Evolutionary conservation across 2,329 filamentous ascomycete genomes (phyloP).

Genomic region (Paradendryphiella salina): DNA sequence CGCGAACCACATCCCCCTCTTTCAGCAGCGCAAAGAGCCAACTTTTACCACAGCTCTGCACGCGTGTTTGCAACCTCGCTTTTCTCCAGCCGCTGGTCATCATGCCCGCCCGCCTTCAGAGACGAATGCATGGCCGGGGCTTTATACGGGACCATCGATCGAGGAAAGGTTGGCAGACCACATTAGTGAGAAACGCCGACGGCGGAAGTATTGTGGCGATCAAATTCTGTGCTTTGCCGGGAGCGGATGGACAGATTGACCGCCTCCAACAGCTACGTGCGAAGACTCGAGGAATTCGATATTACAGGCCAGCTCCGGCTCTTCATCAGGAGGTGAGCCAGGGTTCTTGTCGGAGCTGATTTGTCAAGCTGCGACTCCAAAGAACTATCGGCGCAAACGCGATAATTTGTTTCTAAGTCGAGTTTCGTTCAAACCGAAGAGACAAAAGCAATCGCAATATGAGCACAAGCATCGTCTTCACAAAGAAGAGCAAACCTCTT

Average conservation of each 20-base stretch:
- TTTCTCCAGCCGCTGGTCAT: constrained; percentile 32
- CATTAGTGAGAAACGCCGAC: constrained; percentile 8
- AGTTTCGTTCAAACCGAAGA: neutral
- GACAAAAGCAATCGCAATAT: neutral
- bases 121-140: constrained; percentile 23
- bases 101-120: constrained; percentile 31
- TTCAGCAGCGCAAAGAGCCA: constrained; percentile 9
- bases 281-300: constrained; percentile 1
- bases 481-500: neutral
- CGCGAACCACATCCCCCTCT: constrained; percentile 16
- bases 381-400: constrained; percentile 7
- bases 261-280: neutral
- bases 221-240: neutral
- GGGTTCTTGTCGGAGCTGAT: constrained; percentile 17
- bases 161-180: constrained; percentile 24
- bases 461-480: neutral
- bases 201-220: neutral
- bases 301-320: constrained; percentile 9
- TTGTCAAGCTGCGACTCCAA: constrained; percentile 15
- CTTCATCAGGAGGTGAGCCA: constrained; percentile 1
- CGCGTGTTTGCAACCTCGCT: constrained; percentile 23
- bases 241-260: constrained; percentile 8
- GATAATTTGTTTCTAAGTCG: constrained; percentile 8
- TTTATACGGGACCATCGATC: constrained; percentile 20
- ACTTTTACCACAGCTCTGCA: constrained; percentile 21